These are phyloP conservation scores for Strobilomyces confusus DNA, from an alignment of 768 basidiomycete genomes.

Conservation along the genomic window DNA sequence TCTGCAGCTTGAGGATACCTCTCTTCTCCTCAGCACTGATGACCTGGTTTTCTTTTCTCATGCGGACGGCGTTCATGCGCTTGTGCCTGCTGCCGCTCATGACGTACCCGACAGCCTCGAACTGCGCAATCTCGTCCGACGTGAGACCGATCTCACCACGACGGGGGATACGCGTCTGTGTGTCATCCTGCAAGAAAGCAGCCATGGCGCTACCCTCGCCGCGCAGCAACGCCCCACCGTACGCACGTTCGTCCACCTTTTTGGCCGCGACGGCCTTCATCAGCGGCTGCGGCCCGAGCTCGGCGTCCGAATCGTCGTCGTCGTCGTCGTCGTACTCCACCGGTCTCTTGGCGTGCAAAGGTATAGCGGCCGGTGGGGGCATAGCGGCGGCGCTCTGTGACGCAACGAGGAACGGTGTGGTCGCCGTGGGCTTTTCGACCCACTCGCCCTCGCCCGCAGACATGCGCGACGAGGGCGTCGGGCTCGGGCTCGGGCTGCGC, in stretches of 20 bases:
- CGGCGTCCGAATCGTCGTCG: slow-evolving; percentile 50
- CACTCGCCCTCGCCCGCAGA: slow-evolving; percentile 58
- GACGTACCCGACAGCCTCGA: slow-evolving; percentile 90
- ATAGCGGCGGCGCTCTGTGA: slow-evolving; percentile 20
- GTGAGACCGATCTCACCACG: slow-evolving; percentile 97
- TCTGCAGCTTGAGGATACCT: slow-evolving; percentile 90
- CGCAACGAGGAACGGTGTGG: slow-evolving; percentile 25
- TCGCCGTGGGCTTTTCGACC: slow-evolving; percentile 54
- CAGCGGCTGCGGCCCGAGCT: slow-evolving; percentile 78
- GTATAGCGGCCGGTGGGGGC: slow-evolving; percentile 23
- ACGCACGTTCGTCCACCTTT: slow-evolving; percentile 76
- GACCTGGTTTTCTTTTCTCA: slow-evolving; percentile 99
- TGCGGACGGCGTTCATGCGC: slow-evolving; percentile 97
- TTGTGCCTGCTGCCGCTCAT: slow-evolving; percentile 96
- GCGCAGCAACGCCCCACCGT: slow-evolving; percentile 83
- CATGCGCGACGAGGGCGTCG: slow-evolving; percentile 26
- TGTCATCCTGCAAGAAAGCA: slow-evolving; percentile 84
- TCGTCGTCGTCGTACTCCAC: slow-evolving; percentile 28
- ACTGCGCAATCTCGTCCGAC: slow-evolving; percentile 81
- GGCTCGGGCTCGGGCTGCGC: slow-evolving; percentile 32
- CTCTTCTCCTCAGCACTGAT: slow-evolving; percentile 99
- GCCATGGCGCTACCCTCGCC: slow-evolving; percentile 99
- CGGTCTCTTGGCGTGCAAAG: slow-evolving; percentile 7
- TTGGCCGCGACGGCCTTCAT: slow-evolving; percentile 40
- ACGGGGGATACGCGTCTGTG: slow-evolving; percentile 86